phyloP scores from a whole-genome alignment of 768 basidiomycete genomes.

The Boletellus sp. region DNA sequence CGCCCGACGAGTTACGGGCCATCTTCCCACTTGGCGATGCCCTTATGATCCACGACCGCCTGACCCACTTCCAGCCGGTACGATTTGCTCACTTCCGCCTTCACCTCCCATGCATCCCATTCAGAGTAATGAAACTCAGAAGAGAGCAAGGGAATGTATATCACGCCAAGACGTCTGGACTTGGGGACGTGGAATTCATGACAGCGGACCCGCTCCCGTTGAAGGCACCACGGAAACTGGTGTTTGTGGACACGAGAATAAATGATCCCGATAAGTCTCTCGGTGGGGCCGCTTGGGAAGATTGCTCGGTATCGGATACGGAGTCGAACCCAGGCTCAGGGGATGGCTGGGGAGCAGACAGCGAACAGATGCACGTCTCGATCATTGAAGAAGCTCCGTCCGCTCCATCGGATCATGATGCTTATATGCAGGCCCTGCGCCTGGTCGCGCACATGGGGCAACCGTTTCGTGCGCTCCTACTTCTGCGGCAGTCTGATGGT shows the following conservation, averaged over 20 bases:
- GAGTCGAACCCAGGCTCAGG: neutral
- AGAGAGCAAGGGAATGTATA: neutral
- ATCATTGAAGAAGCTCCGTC: neutral
- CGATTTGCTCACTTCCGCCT: neutral
- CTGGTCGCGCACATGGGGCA: constrained; percentile 6
- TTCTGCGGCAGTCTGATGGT: neutral
- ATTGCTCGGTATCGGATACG: neutral
- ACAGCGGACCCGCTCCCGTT: neutral
- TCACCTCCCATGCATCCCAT: neutral
- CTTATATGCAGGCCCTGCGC: neutral
- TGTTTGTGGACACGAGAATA: neutral
- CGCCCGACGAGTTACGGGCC: neutral
- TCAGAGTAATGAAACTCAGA: neutral
- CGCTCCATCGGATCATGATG: neutral
- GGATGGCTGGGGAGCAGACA: neutral
- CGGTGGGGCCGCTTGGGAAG: neutral
- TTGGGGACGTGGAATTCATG: neutral
- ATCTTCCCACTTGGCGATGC: neutral
- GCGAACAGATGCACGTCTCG: neutral
- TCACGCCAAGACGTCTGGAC: neutral
- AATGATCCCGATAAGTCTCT: neutral
- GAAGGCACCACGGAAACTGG: neutral
- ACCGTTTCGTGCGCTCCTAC: constrained; percentile 2
- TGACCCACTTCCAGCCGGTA: neutral
- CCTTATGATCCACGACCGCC: neutral